phyloP scores from a whole-genome alignment of 805 yeast genomes.

The Wickerhamomyces subpelliculosus region DNA sequence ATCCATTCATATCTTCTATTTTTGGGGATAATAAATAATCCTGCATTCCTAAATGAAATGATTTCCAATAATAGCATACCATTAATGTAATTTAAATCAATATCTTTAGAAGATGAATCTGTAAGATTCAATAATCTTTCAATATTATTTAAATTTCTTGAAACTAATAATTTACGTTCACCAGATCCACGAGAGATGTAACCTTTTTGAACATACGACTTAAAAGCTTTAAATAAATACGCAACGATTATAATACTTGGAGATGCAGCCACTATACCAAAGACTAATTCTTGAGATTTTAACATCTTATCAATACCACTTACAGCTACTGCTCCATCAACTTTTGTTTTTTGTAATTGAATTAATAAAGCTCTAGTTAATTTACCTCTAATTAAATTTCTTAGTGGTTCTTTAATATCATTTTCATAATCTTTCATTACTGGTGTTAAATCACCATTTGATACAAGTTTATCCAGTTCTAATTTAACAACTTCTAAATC shows the following conservation, averaged over 20 bases:
- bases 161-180: slow-evolving; percentile 25
- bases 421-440: slow-evolving; percentile 76
- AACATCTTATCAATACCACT: slow-evolving; percentile 85
- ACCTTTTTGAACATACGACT: slow-evolving; percentile 29
- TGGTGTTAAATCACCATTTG: slow-evolving; percentile 70
- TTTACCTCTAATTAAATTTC: slow-evolving; percentile 55
- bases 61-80: slow-evolving; percentile 68
- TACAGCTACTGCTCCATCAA: slow-evolving; percentile 87
- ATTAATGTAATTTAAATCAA: slow-evolving; percentile 31
- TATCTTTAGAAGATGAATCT: slow-evolving; percentile 13
- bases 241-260: slow-evolving; percentile 64
- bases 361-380: slow-evolving; percentile 73
- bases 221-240: slow-evolving; percentile 29
- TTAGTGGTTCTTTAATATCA: slow-evolving; percentile 65
- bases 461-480: slow-evolving; percentile 41
- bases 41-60: slow-evolving; percentile 45
- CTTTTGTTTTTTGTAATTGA: slow-evolving; percentile 94
- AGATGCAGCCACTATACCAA: slow-evolving; percentile 83
- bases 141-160: slow-evolving; percentile 45
- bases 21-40: slow-evolving; percentile 43
- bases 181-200: slow-evolving; percentile 16
- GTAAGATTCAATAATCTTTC: slow-evolving; percentile 43
- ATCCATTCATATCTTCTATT: slow-evolving; percentile 47
- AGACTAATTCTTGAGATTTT: slow-evolving; percentile 89
- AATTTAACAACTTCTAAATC: slow-evolving; percentile 15